Percentiles rank a stretch among this genome's conserved stretches.
Conservation (phyloP, 129 eudicot genomes). For the Pseudognaphalium luteoalbum region DNA sequence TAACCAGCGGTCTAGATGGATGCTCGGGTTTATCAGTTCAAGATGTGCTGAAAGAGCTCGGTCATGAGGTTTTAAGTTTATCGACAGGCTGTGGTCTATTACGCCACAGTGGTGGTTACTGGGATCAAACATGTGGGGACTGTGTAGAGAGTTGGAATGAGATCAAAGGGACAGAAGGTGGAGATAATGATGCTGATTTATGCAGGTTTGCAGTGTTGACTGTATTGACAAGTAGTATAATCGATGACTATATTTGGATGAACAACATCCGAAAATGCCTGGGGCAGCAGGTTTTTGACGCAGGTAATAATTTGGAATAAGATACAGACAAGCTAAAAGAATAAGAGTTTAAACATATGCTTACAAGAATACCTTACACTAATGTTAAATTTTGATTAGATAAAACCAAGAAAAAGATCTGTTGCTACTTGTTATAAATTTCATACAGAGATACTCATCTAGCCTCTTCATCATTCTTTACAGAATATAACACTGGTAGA, state of each 20-base stretch:
- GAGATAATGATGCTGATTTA: slow-evolving; percentile 33
- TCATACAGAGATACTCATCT: not conserved
- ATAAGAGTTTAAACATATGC: not conserved
- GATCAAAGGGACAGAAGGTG: slow-evolving; percentile 29
- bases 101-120: slow-evolving; percentile 13
- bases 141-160: slow-evolving; percentile 47
- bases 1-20: slow-evolving; percentile 39
- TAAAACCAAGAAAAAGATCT: not conserved
- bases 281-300: slow-evolving; percentile 26
- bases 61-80: slow-evolving; percentile 30
- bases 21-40: slow-evolving; percentile 46
- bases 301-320: slow-evolving; percentile 29
- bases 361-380: not conserved
- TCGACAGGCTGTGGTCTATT: slow-evolving; percentile 25
- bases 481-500: not conserved
- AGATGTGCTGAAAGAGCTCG: slow-evolving; percentile 33
- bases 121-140: slow-evolving; percentile 31
- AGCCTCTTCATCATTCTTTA: slow-evolving; percentile 4
- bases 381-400: not conserved
- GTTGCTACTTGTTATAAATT: not conserved
- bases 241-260: slow-evolving; percentile 34
- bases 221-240: slow-evolving; percentile 35
- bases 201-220: slow-evolving; percentile 59
- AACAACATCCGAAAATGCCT: slow-evolving; percentile 40
- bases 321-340: not conserved